Evolutionary conservation across 2,329 filamentous ascomycete genomes (phyloP).

Genomic region (Diaporthe destruens): DNA sequence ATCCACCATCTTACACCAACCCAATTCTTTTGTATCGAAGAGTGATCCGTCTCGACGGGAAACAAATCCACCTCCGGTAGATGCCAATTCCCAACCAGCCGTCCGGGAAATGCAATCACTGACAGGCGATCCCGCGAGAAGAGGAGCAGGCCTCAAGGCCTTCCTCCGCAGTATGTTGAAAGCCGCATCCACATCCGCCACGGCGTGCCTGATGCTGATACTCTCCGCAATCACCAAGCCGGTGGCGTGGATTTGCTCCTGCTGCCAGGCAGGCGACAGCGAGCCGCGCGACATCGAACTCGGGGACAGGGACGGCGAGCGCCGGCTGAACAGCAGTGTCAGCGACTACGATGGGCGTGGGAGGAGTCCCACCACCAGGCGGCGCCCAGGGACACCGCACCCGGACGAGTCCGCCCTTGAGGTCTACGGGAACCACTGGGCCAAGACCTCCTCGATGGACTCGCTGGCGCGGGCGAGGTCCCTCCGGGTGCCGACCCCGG

Average conservation of each 20-base stretch:
- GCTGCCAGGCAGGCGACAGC: neutral
- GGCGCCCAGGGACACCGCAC: neutral
- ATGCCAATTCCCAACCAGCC: neutral
- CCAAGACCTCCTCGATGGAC: neutral
- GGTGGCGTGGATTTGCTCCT: neutral
- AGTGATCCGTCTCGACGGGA: neutral
- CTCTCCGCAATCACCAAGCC: neutral
- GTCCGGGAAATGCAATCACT: neutral
- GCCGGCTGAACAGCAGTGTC: too few species aligned
- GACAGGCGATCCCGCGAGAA: neutral
- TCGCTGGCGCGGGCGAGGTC: neutral
- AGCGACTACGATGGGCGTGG: neutral
- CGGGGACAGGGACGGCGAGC: neutral
- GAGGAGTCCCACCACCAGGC: too few species aligned
- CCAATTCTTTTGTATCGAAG: too few species aligned
- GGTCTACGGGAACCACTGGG: neutral
- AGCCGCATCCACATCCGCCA: neutral
- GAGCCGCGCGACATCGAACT: neutral
- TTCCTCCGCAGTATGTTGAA: neutral
- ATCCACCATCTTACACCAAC: neutral
- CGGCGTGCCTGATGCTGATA: neutral
- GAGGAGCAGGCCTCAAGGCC: neutral
- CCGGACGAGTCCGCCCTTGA: neutral
- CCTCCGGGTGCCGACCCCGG: rapidly evolving
- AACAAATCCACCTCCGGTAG: neutral